phyloP scores from a whole-genome alignment of 176 grass and related monocot genomes.

The Oryza nivara region DNA sequence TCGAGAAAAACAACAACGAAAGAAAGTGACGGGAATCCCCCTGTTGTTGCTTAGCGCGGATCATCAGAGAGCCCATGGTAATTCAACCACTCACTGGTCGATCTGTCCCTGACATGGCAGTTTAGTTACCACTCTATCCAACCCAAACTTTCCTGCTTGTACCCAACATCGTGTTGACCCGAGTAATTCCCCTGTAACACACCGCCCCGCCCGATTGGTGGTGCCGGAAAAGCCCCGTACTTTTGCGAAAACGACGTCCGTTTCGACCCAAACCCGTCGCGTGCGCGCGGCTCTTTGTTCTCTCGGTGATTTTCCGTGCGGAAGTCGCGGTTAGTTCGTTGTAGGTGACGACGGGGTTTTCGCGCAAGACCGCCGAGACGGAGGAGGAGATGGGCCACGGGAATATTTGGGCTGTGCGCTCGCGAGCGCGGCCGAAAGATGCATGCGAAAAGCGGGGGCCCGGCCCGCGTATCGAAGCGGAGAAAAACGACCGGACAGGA shows the following conservation, averaged over 20 bases:
- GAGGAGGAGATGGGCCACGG: not conserved
- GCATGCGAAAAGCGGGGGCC: constrained; percentile 2
- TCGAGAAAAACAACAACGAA: not conserved
- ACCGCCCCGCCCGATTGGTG: not conserved
- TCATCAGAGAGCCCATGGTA: not conserved
- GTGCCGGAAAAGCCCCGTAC: constrained; percentile 35
- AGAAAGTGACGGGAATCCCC: not conserved
- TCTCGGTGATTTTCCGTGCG: too few species aligned
- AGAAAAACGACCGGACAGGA: not conserved
- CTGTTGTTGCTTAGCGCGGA: not conserved
- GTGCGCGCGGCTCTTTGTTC: too few species aligned
- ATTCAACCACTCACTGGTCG: constrained; percentile 7
- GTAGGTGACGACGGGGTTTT: not conserved
- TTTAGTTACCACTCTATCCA: constrained; percentile 1
- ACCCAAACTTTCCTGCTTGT: not conserved
- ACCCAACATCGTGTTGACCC: constrained; percentile 30
- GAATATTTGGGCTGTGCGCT: not conserved
- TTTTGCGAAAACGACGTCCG: constrained; percentile 33
- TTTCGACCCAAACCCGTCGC: not conserved
- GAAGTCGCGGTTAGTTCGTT: too few species aligned
- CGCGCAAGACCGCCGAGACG: not conserved
- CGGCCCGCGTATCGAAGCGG: constrained; percentile 18
- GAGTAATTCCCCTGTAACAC: not conserved
- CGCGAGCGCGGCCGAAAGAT: constrained; percentile 30
- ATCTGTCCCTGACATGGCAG: constrained; percentile 53